Evolutionary conservation across 1,284 basidiomycete species (phyloP), one percentile per base, ranked within the genome.

Genomic region (Ceratobasidium sp.): DNA sequence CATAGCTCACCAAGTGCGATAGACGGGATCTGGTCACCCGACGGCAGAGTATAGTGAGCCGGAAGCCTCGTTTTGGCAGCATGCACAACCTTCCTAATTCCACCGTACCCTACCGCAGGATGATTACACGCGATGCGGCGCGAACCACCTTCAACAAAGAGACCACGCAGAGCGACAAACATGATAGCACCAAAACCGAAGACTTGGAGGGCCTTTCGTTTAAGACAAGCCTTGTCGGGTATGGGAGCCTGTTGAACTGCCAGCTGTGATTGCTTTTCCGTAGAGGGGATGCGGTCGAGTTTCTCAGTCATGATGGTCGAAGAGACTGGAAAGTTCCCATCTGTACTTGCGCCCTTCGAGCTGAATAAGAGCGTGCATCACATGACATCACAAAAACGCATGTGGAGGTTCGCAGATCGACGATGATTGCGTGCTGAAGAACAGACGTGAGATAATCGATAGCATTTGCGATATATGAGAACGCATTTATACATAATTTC

Each of bases 11-110:
- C 77, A 67, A 78, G 64, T 10, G 77, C 77, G 33, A 78, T 70
- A 26, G 77, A 67, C 40, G 77, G 77, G 26, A 78, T 78, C 49
- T 58, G 46, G 15, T 64, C 77, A n/a, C 77, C 77, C 49, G 73
- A 76, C 26, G 73, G 73, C 5, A 76, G 33, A 2, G 33, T 76
- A 67, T 67, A 76, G 39, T 76, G 73, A 44, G 73, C 66, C 20
- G 73, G 73, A 13, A 76, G 73, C 61, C 73, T 46, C 42, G 44
- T 42, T 26, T 76, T 76, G 15, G 61, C 49, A 40, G 66, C 73
- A 2, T 66, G 61, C 20, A 67, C 49, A 13, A 76, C 33, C 39
- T 76, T 76, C 63, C 63, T 56, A 26, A 66, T 18, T 6, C 73
- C 55, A 1, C 60, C 72, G 26, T 33, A 28, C 18, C 56, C 70